Conservation (phyloP, 2,329 filamentous ascomycete species). For the Penicillium brevicompactum region DNA sequence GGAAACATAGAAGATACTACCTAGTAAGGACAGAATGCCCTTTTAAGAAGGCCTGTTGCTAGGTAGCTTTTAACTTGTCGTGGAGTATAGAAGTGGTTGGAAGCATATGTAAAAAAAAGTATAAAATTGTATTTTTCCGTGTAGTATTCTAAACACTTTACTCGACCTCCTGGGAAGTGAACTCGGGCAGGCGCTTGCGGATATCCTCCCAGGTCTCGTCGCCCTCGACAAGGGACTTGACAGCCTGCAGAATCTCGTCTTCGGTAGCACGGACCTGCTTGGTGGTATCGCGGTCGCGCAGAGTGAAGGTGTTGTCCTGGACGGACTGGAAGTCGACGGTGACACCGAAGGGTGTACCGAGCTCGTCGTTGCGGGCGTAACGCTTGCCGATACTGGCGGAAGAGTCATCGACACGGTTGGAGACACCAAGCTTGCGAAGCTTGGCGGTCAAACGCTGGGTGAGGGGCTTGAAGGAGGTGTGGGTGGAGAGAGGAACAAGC, state of each 20-base stretch:
- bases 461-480: constrained; percentile 78
- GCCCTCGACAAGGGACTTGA: constrained; percentile 65
- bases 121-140: constrained; percentile 20
- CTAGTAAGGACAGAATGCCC: no score
- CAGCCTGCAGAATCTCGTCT: constrained; percentile 75
- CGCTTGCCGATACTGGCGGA: constrained; percentile 92
- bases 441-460: constrained; percentile 72
- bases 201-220: constrained; percentile 71
- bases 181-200: constrained; percentile 75
- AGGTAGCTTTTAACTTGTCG: no score
- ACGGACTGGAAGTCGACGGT: constrained; percentile 96
- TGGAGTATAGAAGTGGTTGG: no score
- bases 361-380: constrained; percentile 91
- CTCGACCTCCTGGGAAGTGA: constrained; percentile 71
- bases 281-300: constrained; percentile 87
- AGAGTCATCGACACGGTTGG: constrained; percentile 85
- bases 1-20: not conserved
- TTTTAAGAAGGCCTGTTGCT: no score
- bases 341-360: constrained; percentile 90
- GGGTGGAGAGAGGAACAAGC: constrained; percentile 82
- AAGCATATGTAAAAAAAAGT: constrained; percentile 6
- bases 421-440: constrained; percentile 75
- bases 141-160: constrained; percentile 28
- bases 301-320: constrained; percentile 81
- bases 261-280: constrained; percentile 85